Evolutionary conservation across 2,329 filamentous ascomycete genomes (phyloP).

Genomic region (Nothopassalora personata): DNA sequence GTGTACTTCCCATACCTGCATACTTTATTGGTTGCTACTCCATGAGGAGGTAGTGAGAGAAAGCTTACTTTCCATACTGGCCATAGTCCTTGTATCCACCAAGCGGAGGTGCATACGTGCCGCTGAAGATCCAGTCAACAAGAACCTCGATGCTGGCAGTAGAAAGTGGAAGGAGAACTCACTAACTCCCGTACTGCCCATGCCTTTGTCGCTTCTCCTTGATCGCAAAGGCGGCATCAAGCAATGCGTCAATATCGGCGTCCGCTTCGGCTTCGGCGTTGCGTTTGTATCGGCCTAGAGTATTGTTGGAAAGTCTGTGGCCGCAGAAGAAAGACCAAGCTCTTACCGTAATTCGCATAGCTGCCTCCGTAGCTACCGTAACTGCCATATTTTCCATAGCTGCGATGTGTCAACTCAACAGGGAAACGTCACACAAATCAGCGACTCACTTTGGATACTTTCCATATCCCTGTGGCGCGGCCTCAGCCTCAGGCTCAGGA

Average conservation of each 20-base stretch:
- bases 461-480: too few relatives aligned
- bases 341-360: not conserved
- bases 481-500: too few relatives aligned
- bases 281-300: conserved; percentile 1
- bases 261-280: conserved; percentile 6
- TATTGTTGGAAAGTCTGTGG: too few relatives aligned
- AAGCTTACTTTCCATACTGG: too few relatives aligned
- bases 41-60: not conserved
- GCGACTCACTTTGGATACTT: too few relatives aligned
- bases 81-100: not conserved
- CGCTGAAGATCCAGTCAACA: not conserved
- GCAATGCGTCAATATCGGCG: conserved; percentile 3
- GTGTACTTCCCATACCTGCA: not conserved
- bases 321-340: not conserved
- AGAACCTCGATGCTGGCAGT: too few relatives aligned
- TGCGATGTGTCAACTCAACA: too few relatives aligned
- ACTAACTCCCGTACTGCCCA: not conserved
- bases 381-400: not conserved
- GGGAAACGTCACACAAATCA: too few relatives aligned
- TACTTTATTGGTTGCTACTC: not conserved
- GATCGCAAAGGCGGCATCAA: conserved; percentile 1
- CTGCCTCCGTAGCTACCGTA: not conserved
- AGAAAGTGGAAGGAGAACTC: not conserved
- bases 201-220: conserved; percentile 1
- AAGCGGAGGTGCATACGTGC: not conserved